Evolutionary conservation across 208 protist species (phyloP).

Genomic region (Trypanosomatidae sp.): DNA sequence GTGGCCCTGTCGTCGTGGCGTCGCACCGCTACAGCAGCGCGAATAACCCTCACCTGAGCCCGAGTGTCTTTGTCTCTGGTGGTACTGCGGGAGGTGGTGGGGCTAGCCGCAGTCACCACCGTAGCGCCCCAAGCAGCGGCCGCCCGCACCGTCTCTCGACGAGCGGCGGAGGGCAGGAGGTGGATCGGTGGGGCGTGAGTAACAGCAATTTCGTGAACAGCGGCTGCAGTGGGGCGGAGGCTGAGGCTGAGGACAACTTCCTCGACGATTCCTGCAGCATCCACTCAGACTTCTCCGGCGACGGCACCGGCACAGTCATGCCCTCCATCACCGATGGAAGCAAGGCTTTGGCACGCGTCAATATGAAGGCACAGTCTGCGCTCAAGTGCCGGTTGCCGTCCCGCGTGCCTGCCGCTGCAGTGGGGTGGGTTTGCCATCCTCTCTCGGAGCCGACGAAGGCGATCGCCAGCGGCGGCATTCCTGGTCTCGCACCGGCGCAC

Average conservation of each 20-base stretch:
- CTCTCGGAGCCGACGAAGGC: not conserved
- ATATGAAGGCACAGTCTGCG: conserved; percentile 26
- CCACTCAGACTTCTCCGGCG: conserved; percentile 16
- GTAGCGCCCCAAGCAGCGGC: conserved; percentile 10
- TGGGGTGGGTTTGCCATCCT: conserved; percentile 33
- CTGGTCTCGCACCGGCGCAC: not conserved
- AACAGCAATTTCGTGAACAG: conserved; percentile 3
- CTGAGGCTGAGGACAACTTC: conserved; percentile 25
- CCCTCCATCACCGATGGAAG: conserved; percentile 16
- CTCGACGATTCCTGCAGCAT: conserved; percentile 26
- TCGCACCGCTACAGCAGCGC: conserved; percentile 1
- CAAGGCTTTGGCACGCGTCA: conserved; percentile 15
- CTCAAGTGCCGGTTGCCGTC: conserved; percentile 39
- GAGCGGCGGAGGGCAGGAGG: conserved; percentile 10
- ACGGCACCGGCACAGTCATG: conserved; percentile 8
- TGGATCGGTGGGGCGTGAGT: conserved; percentile 20
- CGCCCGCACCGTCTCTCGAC: not conserved
- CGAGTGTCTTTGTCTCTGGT: conserved; percentile 4
- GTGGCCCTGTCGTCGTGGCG: conserved; percentile 1
- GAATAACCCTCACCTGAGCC: conserved; percentile 1
- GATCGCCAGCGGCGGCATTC: not conserved
- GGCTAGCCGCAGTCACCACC: conserved; percentile 13
- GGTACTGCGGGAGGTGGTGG: not conserved
- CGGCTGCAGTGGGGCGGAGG: conserved; percentile 26
- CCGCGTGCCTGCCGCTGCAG: conserved; percentile 46